Percentiles rank a stretch among this genome's conserved stretches.
phyloP scores from a whole-genome alignment of 768 basidiomycete genomes.

The Agaricus subrufescens region DNA sequence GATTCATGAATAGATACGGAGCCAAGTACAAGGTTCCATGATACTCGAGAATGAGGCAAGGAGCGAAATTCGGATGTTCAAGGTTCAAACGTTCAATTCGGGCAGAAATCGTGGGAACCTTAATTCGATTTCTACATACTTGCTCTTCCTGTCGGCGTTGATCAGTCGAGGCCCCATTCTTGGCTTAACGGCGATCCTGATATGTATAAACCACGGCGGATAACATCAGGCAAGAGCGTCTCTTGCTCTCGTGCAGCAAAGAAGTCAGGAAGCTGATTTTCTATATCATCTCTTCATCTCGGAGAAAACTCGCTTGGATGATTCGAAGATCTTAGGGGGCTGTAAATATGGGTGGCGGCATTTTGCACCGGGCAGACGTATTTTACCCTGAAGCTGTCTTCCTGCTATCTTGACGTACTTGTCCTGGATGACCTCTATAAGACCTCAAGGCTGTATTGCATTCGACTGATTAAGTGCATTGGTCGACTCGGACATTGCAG shows the following conservation, averaged over 20 bases:
- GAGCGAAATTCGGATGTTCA: too few relatives aligned
- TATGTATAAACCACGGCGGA: background rate
- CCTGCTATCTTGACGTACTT: too few relatives aligned
- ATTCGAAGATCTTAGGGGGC: slow-evolving; percentile 1
- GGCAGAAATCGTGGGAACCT: background rate
- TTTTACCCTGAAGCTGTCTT: background rate
- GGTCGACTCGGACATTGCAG: background rate
- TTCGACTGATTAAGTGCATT: background rate
- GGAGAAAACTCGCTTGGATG: background rate
- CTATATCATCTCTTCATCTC: background rate
- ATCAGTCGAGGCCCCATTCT: background rate
- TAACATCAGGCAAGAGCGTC: background rate
- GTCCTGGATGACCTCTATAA: background rate
- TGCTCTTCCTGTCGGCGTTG: background rate
- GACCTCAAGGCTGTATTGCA: background rate
- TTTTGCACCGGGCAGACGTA: background rate
- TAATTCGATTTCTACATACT: background rate
- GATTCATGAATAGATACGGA: background rate
- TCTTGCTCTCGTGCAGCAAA: background rate
- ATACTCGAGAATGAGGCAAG: too few relatives aligned
- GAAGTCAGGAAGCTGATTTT: background rate
- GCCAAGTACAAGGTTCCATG: too few relatives aligned
- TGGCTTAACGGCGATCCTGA: background rate
- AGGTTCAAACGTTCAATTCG: background rate
- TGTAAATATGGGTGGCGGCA: background rate